A percentile compares a stretch with the other conserved stretches of the same genome.
Conservation (phyloP, 1,284 basidiomycete genomes). For the Tilletia setariae region DNA sequence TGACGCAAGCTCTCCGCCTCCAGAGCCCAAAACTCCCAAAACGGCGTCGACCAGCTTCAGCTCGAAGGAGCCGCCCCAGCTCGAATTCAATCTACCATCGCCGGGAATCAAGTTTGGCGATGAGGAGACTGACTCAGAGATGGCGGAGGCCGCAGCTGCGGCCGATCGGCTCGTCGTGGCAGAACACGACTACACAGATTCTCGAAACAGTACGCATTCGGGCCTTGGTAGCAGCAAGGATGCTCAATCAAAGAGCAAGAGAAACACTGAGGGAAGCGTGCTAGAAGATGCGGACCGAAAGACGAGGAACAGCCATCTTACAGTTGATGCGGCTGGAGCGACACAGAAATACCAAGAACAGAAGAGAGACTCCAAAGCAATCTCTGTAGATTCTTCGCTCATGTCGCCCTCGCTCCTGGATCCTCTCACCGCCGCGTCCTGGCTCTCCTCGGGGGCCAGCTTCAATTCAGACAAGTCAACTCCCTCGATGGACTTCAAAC, state of each 20-base stretch:
- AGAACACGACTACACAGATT: neutral
- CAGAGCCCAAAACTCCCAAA: no score
- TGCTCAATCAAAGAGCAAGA: no score
- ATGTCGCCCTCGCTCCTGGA: neutral
- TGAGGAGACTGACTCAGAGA: constrained; percentile 5
- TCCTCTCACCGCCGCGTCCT: constrained; percentile 21
- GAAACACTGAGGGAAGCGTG: no score
- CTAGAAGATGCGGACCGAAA: no score
- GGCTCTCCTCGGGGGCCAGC: constrained; percentile 23
- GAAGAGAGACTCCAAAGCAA: constrained; percentile 14
- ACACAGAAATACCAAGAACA: no score
- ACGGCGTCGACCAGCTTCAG: no score
- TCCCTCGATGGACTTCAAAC: neutral
- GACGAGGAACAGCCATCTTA: no score
- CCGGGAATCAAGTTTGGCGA: constrained; percentile 29
- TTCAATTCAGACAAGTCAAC: neutral
- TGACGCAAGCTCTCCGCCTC: no score
- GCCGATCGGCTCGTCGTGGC: constrained; percentile 10
- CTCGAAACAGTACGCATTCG: no score
- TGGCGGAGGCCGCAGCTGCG: constrained; percentile 25
- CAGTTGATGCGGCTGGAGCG: no score
- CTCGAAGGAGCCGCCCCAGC: constrained; percentile 23
- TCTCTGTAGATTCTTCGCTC: neutral
- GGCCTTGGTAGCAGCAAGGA: no score
- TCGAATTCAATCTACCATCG: constrained; percentile 31